Base-by-base conservation (phyloP, 352 stramenopile genomes). In the Pilasporangium apinafurcum region DNA sequence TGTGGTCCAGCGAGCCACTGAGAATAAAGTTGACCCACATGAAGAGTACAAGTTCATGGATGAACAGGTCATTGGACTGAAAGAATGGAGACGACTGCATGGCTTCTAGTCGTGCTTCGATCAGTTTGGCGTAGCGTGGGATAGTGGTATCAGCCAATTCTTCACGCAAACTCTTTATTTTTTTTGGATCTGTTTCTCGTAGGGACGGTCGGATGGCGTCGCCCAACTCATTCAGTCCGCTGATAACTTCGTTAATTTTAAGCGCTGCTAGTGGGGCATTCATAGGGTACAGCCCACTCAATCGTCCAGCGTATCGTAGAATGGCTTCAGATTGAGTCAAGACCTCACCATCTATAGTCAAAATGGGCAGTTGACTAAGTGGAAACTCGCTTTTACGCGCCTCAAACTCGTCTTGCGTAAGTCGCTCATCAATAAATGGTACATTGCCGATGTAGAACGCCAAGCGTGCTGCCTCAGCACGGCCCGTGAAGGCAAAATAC, bases 391-490 rank as follows among this genome's bases (percentile, higher is more conserved):
- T 25, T 48, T 79, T 80, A 18, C 64, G 31, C 20, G 40, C 49
- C 1, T 18, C 22, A 30, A 67, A 69, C 28, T 83, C 51, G n/a
- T 68, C 49, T 25, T 56, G 51, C 1, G 42, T 48, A 16, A 84
- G 14, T 10, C 54, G 53, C 21, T 65, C 37, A 45, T 87, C 67
- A 9, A 66, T 60, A 37, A 83, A 87, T 8, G 55, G 37, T 10
- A 87, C 54, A 17, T 62, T 64, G 17, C 55, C 64, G 31, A 87
- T 68, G 27, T 53, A 53, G 21, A 82, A 50, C 0, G 60, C 61
- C n/a, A 87, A 58, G 8, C 69, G 52, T 7, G 71, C 79, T 2
- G 62, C 34, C 42, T 86, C 75, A 0, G 54, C 69, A 35, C 59
- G 63, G 9, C 64, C 66, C 17, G 50, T 20, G n/a, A 61, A 1